Percentiles rank a stretch among this genome's conserved stretches.
Conservation (phyloP, 1,284 basidiomycete species). For the Mrakiaceae sp. region DNA sequence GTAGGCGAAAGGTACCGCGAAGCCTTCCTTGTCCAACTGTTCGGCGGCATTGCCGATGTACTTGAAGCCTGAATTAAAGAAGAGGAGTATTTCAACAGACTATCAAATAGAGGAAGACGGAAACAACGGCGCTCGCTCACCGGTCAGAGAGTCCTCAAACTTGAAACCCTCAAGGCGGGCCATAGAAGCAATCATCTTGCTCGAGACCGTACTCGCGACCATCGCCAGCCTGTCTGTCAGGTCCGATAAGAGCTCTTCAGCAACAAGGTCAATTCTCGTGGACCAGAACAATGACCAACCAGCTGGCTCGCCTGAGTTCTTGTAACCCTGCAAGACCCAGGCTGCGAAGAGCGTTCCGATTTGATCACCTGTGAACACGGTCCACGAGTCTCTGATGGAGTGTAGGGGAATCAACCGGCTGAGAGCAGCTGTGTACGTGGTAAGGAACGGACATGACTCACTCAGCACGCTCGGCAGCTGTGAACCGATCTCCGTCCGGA, state of each 20-base stretch:
- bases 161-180: slow-evolving; percentile 62
- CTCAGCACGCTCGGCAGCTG: slow-evolving; percentile 49
- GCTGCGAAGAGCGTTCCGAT: slow-evolving; percentile 63
- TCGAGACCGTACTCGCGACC: slow-evolving; percentile 67
- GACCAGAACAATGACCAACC: slow-evolving; percentile 27
- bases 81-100: not conserved
- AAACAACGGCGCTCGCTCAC: slow-evolving; percentile 33
- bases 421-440: too few relatives aligned
- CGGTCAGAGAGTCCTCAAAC: slow-evolving; percentile 70
- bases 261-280: too few relatives aligned
- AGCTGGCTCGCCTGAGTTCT: slow-evolving; percentile 47
- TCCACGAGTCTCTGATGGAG: slow-evolving; percentile 45
- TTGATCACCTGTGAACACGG: slow-evolving; percentile 70
- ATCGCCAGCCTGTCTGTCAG: slow-evolving; percentile 54
- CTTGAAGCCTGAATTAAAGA: slow-evolving; percentile 51
- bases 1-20: slow-evolving; percentile 65
- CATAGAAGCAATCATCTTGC: slow-evolving; percentile 63
- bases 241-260: not conserved
- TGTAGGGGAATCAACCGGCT: too few relatives aligned
- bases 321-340: slow-evolving; percentile 49
- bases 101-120: not conserved
- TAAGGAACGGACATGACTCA: not conserved
- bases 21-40: slow-evolving; percentile 51
- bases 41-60: slow-evolving; percentile 72
- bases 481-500: slow-evolving; percentile 71